phyloP scores from a whole-genome alignment of 2,329 filamentous ascomycete genomes.

The Aspergillus puulaauensis region DNA sequence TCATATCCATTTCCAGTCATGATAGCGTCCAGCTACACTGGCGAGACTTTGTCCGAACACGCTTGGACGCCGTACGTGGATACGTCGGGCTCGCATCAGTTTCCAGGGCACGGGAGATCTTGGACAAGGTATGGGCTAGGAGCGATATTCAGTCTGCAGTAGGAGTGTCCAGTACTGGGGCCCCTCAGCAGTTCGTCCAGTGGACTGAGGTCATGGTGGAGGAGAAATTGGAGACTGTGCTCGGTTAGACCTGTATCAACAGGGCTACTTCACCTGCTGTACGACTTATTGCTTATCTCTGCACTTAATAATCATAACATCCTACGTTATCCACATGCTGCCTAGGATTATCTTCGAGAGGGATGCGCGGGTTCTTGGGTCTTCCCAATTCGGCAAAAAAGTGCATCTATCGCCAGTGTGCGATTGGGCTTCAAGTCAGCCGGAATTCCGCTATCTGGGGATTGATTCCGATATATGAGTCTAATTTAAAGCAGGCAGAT shows the following conservation, averaged over 20 bases:
- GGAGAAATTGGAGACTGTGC: not conserved
- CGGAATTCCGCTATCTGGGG: too few species aligned
- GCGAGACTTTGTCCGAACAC: not conserved
- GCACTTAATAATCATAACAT: too few species aligned
- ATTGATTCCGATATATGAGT: too few species aligned
- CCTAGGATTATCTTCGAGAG: too few species aligned
- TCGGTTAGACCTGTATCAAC: not conserved
- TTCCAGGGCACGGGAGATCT: conserved; percentile 1
- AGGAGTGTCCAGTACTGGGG: too few species aligned
- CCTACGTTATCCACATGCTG: too few species aligned
- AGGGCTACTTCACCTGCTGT: too few species aligned
- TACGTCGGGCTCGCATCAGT: not conserved
- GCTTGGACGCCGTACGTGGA: not conserved
- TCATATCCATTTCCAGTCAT: not conserved
- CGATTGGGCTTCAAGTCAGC: not conserved
- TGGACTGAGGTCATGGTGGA: not conserved
- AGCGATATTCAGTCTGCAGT: not conserved
- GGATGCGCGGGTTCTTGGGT: too few species aligned
- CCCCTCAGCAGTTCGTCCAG: not conserved
- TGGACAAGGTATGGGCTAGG: conserved; percentile 8
- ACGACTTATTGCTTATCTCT: too few species aligned
- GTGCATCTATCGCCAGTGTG: not conserved
- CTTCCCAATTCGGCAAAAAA: not conserved
- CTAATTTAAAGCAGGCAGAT: too few species aligned
- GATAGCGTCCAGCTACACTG: not conserved